Percentiles rank a stretch among this genome's conserved stretches.
These are phyloP conservation scores for Bruguiera gymnorhiza DNA, from an alignment of 345 rosid genomes.

Conservation along the genomic window DNA sequence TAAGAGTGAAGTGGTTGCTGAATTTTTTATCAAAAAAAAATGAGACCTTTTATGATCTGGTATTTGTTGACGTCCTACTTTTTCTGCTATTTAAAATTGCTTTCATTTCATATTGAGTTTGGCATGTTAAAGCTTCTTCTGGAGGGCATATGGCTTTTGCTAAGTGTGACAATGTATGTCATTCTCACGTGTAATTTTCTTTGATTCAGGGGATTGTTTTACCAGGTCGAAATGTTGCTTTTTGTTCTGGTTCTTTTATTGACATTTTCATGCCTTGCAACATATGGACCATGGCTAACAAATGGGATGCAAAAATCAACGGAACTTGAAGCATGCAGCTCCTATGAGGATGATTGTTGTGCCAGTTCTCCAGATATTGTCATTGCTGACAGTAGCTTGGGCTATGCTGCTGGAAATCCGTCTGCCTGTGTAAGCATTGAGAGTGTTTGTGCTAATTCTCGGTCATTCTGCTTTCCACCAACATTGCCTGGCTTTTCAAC, in stretches of 20 bases:
- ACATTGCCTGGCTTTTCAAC: conserved; percentile 43
- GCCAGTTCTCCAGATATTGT: conserved; percentile 25
- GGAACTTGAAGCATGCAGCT: conserved; percentile 40
- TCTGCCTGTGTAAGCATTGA: conserved; percentile 17
- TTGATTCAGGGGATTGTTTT: conserved; percentile 49
- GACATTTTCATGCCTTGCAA: conserved; percentile 41
- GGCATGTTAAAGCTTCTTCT: neutral
- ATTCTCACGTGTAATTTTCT: neutral
- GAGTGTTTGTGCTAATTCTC: conserved; percentile 45
- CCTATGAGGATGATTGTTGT: conserved; percentile 29
- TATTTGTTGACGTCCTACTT: neutral
- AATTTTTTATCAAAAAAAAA: no score
- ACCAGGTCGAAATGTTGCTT: conserved; percentile 35
- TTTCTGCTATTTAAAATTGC: neutral
- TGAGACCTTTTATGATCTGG: no score
- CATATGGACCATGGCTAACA: conserved; percentile 34
- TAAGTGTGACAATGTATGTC: neutral
- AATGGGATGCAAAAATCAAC: conserved; percentile 43
- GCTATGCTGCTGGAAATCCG: conserved; percentile 24
- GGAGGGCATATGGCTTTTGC: neutral
- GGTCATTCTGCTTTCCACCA: conserved; percentile 63
- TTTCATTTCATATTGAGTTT: neutral
- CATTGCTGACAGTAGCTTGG: conserved; percentile 28
- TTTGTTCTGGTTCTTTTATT: conserved; percentile 53
- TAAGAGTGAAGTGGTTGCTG: no score